Conservation (phyloP, 495 filamentous ascomycete species). For the Parmelia sp. region DNA sequence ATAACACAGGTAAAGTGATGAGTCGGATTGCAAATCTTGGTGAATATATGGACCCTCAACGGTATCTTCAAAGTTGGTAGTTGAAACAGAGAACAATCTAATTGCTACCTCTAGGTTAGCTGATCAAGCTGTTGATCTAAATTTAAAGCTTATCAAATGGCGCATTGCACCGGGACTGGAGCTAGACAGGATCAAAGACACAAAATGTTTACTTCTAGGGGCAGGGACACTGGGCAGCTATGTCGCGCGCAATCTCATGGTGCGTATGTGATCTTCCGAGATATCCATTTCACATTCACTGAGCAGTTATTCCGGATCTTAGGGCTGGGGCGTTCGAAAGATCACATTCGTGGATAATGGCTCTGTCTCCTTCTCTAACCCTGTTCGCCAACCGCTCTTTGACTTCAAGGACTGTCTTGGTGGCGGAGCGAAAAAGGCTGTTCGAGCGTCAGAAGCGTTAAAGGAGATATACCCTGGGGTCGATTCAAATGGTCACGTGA, state of each 20-base stretch:
- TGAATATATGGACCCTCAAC: constrained; percentile 84
- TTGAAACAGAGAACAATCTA: background rate
- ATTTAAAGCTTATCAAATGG: constrained; percentile 98
- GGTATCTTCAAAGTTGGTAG: constrained; percentile 31
- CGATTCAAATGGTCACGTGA: constrained; percentile 64
- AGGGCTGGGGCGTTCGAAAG: constrained; percentile 92
- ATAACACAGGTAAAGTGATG: constrained; percentile 64
- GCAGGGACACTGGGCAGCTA: constrained; percentile 92
- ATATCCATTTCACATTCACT: background rate
- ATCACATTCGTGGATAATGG: constrained; percentile 96
- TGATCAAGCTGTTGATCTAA: constrained; percentile 94
- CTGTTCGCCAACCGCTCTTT: constrained; percentile 89
- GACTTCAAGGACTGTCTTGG: constrained; percentile 80
- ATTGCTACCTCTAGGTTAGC: constrained; percentile 46
- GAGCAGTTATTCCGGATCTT: background rate
- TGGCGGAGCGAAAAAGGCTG: constrained; percentile 79
- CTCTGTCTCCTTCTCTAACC: constrained; percentile 94
- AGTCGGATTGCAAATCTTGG: constrained; percentile 70
- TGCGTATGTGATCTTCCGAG: constrained; percentile 26
- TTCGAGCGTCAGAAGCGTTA: constrained; percentile 72
- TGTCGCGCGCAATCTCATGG: constrained; percentile 79
- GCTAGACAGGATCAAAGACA: constrained; percentile 81
- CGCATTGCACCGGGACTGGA: constrained; percentile 82
- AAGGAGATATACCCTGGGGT: constrained; percentile 88
- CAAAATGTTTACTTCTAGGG: constrained; percentile 88